Percentiles rank a stretch among this genome's conserved stretches.
phyloP scores from a whole-genome alignment of 2,329 filamentous ascomycete species.

The Sarocladiaceae sp. region DNA sequence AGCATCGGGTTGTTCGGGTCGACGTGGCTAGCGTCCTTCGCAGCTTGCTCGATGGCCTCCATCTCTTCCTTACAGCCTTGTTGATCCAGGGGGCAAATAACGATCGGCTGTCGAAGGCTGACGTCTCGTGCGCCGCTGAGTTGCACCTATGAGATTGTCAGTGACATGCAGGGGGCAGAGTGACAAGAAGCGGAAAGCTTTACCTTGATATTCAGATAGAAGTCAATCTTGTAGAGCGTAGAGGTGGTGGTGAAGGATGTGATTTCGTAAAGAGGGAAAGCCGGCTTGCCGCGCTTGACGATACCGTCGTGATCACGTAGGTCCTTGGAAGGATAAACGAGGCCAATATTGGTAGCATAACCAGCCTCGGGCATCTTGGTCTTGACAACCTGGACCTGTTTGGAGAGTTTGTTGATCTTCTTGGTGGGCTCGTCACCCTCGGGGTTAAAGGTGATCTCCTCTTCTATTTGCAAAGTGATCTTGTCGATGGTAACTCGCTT shows the following conservation, averaged over 20 bases:
- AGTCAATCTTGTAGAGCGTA: slow-evolving; percentile 96
- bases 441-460: slow-evolving; percentile 98
- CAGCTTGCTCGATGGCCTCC: slow-evolving; percentile 94
- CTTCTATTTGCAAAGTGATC: slow-evolving; percentile 88
- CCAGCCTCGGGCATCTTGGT: slow-evolving; percentile 84
- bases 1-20: slow-evolving; percentile 87
- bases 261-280: slow-evolving; percentile 84
- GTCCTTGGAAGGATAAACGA: slow-evolving; percentile 88
- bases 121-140: slow-evolving; percentile 86
- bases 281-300: slow-evolving; percentile 74
- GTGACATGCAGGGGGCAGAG: slow-evolving; percentile 16
- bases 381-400: slow-evolving; percentile 74
- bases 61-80: slow-evolving; percentile 97
- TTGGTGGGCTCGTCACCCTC: slow-evolving; percentile 92
- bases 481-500: slow-evolving; percentile 89
- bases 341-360: slow-evolving; percentile 85
- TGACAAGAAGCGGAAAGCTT: slow-evolving; percentile 9
- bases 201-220: slow-evolving; percentile 92
- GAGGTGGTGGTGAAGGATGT: slow-evolving; percentile 90
- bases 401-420: slow-evolving; percentile 80
- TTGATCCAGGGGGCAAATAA: slow-evolving; percentile 92
- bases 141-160: slow-evolving; percentile 57
- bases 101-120: slow-evolving; percentile 80
- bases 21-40: slow-evolving; percentile 83
- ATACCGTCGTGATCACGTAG: slow-evolving; percentile 81